Conservation (phyloP, 768 basidiomycete species). For the Phylloporus arenicola region DNA sequence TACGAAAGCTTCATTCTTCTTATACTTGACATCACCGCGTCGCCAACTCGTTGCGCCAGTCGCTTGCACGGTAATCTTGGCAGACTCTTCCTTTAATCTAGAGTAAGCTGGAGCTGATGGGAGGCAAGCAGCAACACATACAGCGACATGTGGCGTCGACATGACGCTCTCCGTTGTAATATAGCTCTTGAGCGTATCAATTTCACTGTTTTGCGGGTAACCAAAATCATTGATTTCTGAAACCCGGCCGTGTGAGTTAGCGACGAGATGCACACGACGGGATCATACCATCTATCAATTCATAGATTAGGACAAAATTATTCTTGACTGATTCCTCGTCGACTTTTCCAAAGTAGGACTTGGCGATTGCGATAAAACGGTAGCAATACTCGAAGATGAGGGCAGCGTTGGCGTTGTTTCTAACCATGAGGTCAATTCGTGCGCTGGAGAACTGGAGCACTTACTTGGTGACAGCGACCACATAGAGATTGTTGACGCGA, state of each 20-base stretch:
- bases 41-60: conserved; percentile 97
- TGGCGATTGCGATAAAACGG: conserved; percentile 89
- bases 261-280: conserved; percentile 6
- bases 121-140: conserved; percentile 31
- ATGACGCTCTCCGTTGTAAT: conserved; percentile 97
- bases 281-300: conserved; percentile 83
- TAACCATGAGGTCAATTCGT: conserved; percentile 25
- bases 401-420: conserved; percentile 95
- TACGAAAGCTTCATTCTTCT: conserved; percentile 99
- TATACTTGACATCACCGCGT: conserved; percentile 92
- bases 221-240: conserved; percentile 97
- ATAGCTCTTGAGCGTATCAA: conserved; percentile 94
- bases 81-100: conserved; percentile 78
- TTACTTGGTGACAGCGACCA: conserved; percentile 94
- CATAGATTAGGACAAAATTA: conserved; percentile 98
- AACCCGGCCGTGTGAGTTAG: conserved; percentile 7
- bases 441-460: conserved; percentile 19
- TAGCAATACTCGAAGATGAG: conserved; percentile 98
- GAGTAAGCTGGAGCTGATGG: background rate
- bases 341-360: conserved; percentile 96
- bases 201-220: conserved; percentile 98
- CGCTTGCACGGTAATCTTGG: conserved; percentile 95
- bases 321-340: conserved; percentile 99
- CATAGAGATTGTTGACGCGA: conserved; percentile 89
- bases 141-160: conserved; percentile 76